A percentile compares a stretch with the other conserved stretches of the same genome.
Conservation (phyloP, 192 early-diverging fungal genomes). For the Pecoramyces ruminantium region DNA sequence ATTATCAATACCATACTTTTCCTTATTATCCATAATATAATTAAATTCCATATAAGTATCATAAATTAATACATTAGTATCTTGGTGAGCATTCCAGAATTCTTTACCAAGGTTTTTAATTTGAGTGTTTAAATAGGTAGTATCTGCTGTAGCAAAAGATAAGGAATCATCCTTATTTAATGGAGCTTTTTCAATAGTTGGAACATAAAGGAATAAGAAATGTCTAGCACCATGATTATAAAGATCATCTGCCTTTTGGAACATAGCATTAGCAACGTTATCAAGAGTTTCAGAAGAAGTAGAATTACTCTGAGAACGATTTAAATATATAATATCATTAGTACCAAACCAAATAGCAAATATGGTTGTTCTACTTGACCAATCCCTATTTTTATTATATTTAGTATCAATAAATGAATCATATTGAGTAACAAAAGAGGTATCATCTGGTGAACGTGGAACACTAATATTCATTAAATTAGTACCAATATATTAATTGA, state of each 20-base stretch:
- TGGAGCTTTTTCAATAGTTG: background rate
- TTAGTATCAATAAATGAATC: background rate
- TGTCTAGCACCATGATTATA: background rate
- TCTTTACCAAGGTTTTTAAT: background rate
- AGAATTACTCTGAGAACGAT: background rate
- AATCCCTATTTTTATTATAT: background rate
- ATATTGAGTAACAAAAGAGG: background rate
- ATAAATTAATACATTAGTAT: background rate
- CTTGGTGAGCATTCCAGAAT: background rate
- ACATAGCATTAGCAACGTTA: background rate
- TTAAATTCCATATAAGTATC: background rate
- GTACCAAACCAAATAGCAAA: background rate
- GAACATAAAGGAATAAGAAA: background rate
- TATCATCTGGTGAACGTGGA: background rate
- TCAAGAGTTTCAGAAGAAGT: background rate
- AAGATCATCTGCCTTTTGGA: background rate
- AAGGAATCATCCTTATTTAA: background rate
- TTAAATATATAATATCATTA: background rate
- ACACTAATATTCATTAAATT: too few relatives aligned
- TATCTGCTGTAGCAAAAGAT: background rate
- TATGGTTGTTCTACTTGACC: background rate
- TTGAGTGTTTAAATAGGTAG: background rate
- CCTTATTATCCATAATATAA: background rate
- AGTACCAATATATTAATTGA: too few relatives aligned
- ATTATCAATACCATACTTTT: background rate